Evolutionary conservation across 2,329 filamentous ascomycete species (phyloP).

Genomic region (Aureobasidium sp.): DNA sequence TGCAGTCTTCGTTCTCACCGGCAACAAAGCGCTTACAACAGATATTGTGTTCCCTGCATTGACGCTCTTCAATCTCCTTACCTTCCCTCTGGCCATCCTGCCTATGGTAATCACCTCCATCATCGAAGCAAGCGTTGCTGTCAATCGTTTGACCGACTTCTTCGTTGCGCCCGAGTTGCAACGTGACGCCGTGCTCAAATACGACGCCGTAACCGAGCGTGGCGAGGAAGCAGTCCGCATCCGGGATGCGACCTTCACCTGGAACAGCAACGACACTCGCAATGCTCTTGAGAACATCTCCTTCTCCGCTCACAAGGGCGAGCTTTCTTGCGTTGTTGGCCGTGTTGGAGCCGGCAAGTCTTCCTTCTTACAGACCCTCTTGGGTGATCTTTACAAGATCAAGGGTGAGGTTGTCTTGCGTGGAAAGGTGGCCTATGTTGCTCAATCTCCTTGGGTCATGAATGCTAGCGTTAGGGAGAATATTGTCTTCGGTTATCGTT

Average conservation of each 20-base stretch:
- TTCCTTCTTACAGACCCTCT: slow-evolving; percentile 76
- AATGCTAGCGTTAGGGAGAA: slow-evolving; percentile 97
- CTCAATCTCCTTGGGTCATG: slow-evolving; percentile 92
- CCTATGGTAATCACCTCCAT: slow-evolving; percentile 98
- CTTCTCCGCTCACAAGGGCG: slow-evolving; percentile 83
- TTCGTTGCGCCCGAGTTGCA: slow-evolving; percentile 86
- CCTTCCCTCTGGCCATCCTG: slow-evolving; percentile 85
- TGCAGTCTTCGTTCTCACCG: slow-evolving; percentile 82
- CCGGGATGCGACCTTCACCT: slow-evolving; percentile 81
- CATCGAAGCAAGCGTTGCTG: slow-evolving; percentile 90
- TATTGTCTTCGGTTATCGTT: slow-evolving; percentile 91
- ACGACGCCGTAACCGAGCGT: slow-evolving; percentile 60
- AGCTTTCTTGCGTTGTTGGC: slow-evolving; percentile 86
- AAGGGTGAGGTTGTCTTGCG: slow-evolving; percentile 75
- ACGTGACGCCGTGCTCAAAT: slow-evolving; percentile 64
- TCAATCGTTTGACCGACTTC: slow-evolving; percentile 75
- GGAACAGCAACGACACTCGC: slow-evolving; percentile 70
- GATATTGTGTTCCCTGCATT: slow-evolving; percentile 92
- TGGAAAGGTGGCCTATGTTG: slow-evolving; percentile 81
- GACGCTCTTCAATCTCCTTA: slow-evolving; percentile 90
- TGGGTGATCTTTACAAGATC: slow-evolving; percentile 87
- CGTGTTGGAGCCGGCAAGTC: slow-evolving; percentile 94
- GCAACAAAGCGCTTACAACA: slow-evolving; percentile 72
- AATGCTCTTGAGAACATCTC: slow-evolving; percentile 73
- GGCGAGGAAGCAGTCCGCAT: slow-evolving; percentile 84